Evolutionary conservation across 1,284 basidiomycete genomes (phyloP), one percentile per base, ranked within the genome.

Genomic region (Puccinia hordei): DNA sequence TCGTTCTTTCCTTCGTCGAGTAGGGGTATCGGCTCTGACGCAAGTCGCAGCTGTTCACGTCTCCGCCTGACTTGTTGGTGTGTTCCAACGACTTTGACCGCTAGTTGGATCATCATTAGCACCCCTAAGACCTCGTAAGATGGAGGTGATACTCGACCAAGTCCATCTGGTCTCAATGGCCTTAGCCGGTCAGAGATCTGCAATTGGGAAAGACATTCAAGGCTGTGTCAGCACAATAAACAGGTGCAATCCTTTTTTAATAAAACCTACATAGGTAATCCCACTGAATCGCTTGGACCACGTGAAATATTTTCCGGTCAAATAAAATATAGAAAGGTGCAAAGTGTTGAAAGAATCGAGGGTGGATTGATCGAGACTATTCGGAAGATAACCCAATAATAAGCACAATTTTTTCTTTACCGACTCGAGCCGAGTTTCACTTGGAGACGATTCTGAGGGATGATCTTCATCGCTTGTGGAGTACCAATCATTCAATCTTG

Each of bases 301-400:
- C 57, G 81, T 82, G 75, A 87, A 86, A 82, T 87, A 87, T 24
- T 82, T 82, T 0, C 86, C 86, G 17, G 84, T 85, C 27, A 87
- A 81, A 82, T 87, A 87, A 80, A 87, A 87, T 33, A 87, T 71
- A 73, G 86, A 85, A 35, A 87, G 82, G 79, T 87, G 86, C 0
- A 86, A 83, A 9, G 85, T 83, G 15, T 83, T 82, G 2, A 85
- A 71, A 74, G 86, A 85, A 24, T 84, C 83, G 22, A 83, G 82
- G 24, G 85, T 83, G 12, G 85, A 61, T 86, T 82, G 27, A 83
- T 80, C 5, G 85, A 86, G 41, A 85, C 49, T 17, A 82, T 82
- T 38, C 61, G 51, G 12, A 82, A 82, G 69, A 76, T 24, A 73
- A 63, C 27, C 33, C 1, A 63, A 3, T 17, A 27, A 63, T 74